Percentiles rank a stretch among this genome's conserved stretches.
Evolutionary conservation across 768 basidiomycete genomes (phyloP).

Genomic region (Phanerodontia chrysosporium): DNA sequence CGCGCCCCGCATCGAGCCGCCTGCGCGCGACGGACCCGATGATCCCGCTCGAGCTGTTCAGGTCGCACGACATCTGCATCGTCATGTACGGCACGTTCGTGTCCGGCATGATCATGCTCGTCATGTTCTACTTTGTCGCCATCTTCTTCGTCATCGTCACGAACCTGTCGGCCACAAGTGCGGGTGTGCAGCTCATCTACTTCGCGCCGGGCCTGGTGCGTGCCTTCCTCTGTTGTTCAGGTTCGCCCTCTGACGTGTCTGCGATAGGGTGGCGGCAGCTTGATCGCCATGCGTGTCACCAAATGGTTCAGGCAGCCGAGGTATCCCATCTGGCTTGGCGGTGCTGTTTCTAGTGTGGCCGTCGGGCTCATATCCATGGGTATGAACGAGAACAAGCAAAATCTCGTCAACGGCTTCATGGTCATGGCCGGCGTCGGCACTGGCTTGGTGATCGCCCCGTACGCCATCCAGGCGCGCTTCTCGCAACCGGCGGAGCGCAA

Average conservation of each 20-base stretch:
- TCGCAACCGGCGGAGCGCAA: conserved; percentile 34
- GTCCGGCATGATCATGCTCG: conserved; percentile 45
- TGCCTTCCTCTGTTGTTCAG: background rate
- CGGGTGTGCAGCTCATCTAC: conserved; percentile 48
- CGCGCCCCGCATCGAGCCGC: background rate
- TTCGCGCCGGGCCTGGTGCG: conserved; percentile 47
- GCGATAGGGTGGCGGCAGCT: conserved; percentile 34
- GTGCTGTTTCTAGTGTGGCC: conserved; percentile 32
- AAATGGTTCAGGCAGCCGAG: conserved; percentile 28
- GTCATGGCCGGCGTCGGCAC: conserved; percentile 40
- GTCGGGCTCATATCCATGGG: conserved; percentile 41
- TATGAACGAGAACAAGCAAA: conserved; percentile 34
- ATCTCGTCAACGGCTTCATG: conserved; percentile 40
- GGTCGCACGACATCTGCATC: conserved; percentile 37
- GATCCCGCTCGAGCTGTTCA: conserved; percentile 44
- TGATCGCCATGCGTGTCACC: conserved; percentile 32
- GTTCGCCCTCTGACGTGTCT: background rate
- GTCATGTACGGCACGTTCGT: conserved; percentile 36
- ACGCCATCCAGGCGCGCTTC: conserved; percentile 43
- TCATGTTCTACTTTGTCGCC: conserved; percentile 51
- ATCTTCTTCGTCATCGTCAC: conserved; percentile 48
- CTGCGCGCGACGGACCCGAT: conserved; percentile 32
- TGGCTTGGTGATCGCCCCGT: conserved; percentile 36
- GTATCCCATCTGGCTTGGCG: conserved; percentile 38
- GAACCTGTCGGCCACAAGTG: conserved; percentile 33